phyloP scores from a whole-genome alignment of 495 filamentous ascomycete species.

The Trypethelium eluteriae region DNA sequence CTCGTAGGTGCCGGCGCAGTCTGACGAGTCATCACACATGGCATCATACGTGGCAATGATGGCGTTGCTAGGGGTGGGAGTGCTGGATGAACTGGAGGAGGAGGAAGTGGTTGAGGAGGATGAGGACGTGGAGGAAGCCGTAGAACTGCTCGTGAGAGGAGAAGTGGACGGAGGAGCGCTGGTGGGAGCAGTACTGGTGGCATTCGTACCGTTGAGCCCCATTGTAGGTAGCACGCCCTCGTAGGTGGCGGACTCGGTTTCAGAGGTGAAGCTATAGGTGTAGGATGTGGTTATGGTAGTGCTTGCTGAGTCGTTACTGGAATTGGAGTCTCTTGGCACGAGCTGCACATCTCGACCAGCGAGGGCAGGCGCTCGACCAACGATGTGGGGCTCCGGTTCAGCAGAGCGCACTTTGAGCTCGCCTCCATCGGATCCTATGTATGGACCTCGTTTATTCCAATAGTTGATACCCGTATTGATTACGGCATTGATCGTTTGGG shows the following conservation, averaged over 20 bases:
- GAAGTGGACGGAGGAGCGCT: background rate
- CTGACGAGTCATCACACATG: background rate
- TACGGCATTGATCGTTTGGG: background rate
- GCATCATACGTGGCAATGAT: constrained; percentile 1
- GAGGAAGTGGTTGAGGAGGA: background rate
- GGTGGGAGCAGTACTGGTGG: background rate
- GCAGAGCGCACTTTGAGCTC: background rate
- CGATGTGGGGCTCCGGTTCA: background rate
- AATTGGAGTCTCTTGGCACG: background rate
- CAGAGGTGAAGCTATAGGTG: background rate
- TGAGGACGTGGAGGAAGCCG: background rate
- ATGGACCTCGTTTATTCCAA: background rate
- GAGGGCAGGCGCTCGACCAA: background rate
- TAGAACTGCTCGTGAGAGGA: background rate
- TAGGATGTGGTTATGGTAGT: background rate
- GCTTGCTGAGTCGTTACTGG: background rate
- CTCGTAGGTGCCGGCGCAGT: background rate
- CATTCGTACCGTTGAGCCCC: background rate
- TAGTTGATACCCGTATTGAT: background rate
- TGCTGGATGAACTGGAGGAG: background rate
- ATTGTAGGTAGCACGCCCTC: background rate
- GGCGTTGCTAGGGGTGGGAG: background rate
- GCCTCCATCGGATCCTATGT: background rate
- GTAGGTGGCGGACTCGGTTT: background rate
- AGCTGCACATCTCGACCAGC: background rate